Evolutionary conservation across 768 basidiomycete genomes (phyloP).

Genomic region (Serendipita sp.): DNA sequence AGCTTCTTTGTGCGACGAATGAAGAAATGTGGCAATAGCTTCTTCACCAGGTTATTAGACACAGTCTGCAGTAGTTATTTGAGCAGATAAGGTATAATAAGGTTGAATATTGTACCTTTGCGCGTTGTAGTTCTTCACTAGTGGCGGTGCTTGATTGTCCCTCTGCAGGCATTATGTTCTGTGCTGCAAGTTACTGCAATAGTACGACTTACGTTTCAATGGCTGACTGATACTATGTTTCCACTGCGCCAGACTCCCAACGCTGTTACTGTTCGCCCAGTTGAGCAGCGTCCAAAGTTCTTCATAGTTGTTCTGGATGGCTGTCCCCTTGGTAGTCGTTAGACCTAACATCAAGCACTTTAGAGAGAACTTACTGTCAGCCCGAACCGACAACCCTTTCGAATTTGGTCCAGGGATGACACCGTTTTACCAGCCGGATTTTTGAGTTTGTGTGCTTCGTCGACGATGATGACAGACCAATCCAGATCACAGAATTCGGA

Average conservation of each 20-base stretch:
- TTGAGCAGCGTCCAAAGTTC: conserved; percentile 88
- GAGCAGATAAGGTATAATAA: background rate
- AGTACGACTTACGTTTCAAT: conserved; percentile 10
- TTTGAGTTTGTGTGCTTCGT: conserved; percentile 85
- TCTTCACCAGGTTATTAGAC: conserved; percentile 42
- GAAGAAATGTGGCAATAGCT: conserved; percentile 69
- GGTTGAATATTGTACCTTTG: conserved; percentile 12
- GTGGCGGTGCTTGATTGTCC: conserved; percentile 54
- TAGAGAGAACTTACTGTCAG: conserved; percentile 49
- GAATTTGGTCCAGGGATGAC: conserved; percentile 51
- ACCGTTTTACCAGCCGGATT: conserved; percentile 53
- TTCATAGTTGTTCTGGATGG: conserved; percentile 73
- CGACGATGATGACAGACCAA: conserved; percentile 61
- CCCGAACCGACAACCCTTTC: conserved; percentile 56
- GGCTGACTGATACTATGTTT: conserved; percentile 34
- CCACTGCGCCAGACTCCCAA: conserved; percentile 69
- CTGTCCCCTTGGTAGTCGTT: conserved; percentile 19
- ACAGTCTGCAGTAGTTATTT: conserved; percentile 26
- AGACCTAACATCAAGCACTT: background rate
- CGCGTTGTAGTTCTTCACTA: conserved; percentile 41
- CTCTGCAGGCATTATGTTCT: conserved; percentile 25
- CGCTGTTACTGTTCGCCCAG: conserved; percentile 70
- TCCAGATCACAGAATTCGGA: conserved; percentile 54
- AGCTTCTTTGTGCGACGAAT: conserved; percentile 67
- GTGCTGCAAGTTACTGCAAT: background rate